Base-by-base conservation (phyloP, 2,329 filamentous ascomycete species). In the Purpureocillium lavendulum region DNA sequence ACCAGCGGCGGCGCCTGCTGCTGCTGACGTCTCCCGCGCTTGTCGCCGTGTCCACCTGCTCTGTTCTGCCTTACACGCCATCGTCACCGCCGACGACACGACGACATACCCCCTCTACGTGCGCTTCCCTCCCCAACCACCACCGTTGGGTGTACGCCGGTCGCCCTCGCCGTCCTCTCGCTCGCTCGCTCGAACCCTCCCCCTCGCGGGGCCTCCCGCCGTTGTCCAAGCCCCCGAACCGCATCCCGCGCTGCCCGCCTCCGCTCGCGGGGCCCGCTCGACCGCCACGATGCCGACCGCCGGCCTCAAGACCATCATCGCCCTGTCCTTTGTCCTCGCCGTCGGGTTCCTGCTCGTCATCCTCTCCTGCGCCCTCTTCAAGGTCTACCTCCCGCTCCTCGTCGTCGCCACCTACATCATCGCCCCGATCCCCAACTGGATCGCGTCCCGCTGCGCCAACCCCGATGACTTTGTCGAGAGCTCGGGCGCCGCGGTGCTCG, bases 271-370 rank as follows among this genome's bases (percentile, higher is more conserved):
- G 7, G 6, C 13, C 11, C 29, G 4, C 11, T 12, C 7, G 13
- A 30, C 49, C 45, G 14, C 57, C 67, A 71, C 55, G 48, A 78
- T 79, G 75, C 63, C 74, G 69, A 77, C 86, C 71, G 88, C 92
- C 54, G 92, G 92, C 61, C 82, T 98, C 58, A 97, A 96, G 71
- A 98, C 92, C 52, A 98, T 98, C 67, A 98, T 98, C 65, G 87
- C 87, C 49, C 85, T 98, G 53, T 97, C 92, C 60, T 98, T 98
- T 69, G 92, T 98, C 61, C 87, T 98, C 50, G 92, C 92, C 53
- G 92, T 98, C 56, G 92, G 92, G 55, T 98, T 98, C 70, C 86
- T 98, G 55, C 87, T 98, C 52, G 92, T 97, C 53, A 98, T 98
- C 65, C 85, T 98, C 55, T 96, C 89, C 47, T 94, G 89, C 60